Base-by-base conservation (phyloP, 2,329 filamentous ascomycete species). In the Sporothrix schenckii region DNA sequence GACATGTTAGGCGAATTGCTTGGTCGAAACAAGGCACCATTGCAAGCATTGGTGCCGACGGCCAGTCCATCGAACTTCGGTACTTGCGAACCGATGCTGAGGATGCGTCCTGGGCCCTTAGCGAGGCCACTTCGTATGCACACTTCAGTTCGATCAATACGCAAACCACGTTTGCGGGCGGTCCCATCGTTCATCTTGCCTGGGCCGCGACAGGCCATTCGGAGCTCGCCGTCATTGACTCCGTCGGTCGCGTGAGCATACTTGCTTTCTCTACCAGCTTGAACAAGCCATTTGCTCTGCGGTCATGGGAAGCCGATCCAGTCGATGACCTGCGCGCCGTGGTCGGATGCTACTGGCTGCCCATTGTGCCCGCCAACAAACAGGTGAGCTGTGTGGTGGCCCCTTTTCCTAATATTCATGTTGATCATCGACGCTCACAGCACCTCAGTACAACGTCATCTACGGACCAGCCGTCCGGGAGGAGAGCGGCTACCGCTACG, bases 21-120 rank as follows among this genome's bases (percentile, higher is more conserved):
- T 98, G 94, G 94, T 97, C 94, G 13, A 93, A 90, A 76, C 87
- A 89, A 72, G 94, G 94, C 56, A 93, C 90, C 72, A 92, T 98
- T 74, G 94, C 94, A 39, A 91, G 90, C 69, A 91, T 98, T 74
- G 87, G 89, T 24, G 81, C 87, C 19, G 91, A 94, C 79, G 91
- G 92, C 39, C 85, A 86, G 63, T 85, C 84, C 16, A 82, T 97
- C 68, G 88, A 91, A 76, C 84, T 97, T 60, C 88, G 90, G 71
- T 90, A 92, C 77, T 84, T 97, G 66, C 86, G 88, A 47, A 89
- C 91, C 76, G 85, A 89, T 74, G 85, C 89, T 0, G 84, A 88
- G 14, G 86, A 91, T 79, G 92, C 90, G 2, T 84, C 84, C 53
- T 97, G 94, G 93, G 85, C 85, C 7, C 82, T 97, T 61, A 91